phyloP scores from a whole-genome alignment of 352 stramenopile species.

The Globisporangium barbulae region DNA sequence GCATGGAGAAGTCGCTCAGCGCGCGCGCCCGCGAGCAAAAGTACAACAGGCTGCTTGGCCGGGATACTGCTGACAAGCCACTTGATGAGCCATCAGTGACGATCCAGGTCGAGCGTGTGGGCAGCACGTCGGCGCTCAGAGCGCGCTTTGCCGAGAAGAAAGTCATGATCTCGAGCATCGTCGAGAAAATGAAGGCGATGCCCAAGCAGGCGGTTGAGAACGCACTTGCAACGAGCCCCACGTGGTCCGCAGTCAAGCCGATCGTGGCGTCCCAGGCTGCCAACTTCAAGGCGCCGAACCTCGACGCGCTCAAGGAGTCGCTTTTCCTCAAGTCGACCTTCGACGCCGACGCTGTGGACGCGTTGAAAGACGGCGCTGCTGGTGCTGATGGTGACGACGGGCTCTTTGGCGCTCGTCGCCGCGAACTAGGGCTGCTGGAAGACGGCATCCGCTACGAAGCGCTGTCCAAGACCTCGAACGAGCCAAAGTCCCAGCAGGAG shows the following conservation, averaged over 20 bases:
- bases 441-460: constrained; percentile 19
- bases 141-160: constrained; percentile 7
- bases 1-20: constrained; percentile 20
- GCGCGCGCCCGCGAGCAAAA: background rate
- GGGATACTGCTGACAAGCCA: background rate
- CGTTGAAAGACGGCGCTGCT: background rate
- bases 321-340: constrained; percentile 21
- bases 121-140: constrained; percentile 3
- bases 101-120: constrained; percentile 12
- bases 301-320: constrained; percentile 15
- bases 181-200: constrained; percentile 17
- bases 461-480: background rate
- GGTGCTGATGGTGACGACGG: background rate
- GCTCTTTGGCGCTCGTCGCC: background rate
- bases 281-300: constrained; percentile 14
- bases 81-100: background rate
- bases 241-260: constrained; percentile 12
- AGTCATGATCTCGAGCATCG: constrained; percentile 16
- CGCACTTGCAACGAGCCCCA: constrained; percentile 9
- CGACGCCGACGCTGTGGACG: constrained; percentile 3
- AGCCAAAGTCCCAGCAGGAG: constrained; percentile 13
- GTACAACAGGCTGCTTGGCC: constrained; percentile 7
- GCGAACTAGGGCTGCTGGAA: constrained; percentile 14
- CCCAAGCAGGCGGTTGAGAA: constrained; percentile 12
- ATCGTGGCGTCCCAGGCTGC: constrained; percentile 7